A percentile compares a stretch with the other conserved stretches of the same genome.
phyloP scores from a whole-genome alignment of 108 stramenopile genomes.

The Seminavis robusta region DNA sequence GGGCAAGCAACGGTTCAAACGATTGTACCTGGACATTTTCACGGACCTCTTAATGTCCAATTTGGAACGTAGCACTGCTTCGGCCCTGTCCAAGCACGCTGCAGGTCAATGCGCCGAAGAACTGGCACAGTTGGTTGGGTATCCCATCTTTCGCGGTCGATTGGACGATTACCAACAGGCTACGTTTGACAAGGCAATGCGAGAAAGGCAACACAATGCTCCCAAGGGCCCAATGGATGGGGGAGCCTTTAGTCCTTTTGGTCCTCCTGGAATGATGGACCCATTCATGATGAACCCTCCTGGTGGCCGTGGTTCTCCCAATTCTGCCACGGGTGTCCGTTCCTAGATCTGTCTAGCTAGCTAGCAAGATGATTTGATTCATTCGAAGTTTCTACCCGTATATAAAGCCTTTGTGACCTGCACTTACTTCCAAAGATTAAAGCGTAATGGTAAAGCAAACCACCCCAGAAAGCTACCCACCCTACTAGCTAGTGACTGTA shows the following conservation, averaged over 20 bases:
- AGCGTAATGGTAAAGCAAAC: too few relatives aligned
- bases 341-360: too few relatives aligned
- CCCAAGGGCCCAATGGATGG: constrained; percentile 18
- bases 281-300: too few relatives aligned
- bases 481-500: too few relatives aligned
- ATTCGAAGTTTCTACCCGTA: too few relatives aligned
- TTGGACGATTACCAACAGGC: constrained; percentile 64
- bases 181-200: constrained; percentile 64
- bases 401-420: too few relatives aligned
- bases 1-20: constrained; percentile 81
- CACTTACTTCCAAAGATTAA: too few relatives aligned
- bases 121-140: constrained; percentile 66
- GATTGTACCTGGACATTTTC: constrained; percentile 73
- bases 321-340: too few relatives aligned
- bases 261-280: constrained; percentile 47
- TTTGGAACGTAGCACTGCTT: constrained; percentile 53
- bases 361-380: too few relatives aligned
- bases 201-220: constrained; percentile 41
- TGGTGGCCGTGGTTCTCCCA: too few relatives aligned
- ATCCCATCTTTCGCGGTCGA: constrained; percentile 70
- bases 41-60: constrained; percentile 68
- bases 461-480: too few relatives aligned
- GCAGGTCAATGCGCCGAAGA: constrained; percentile 81
- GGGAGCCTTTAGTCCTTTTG: constrained; percentile 45
- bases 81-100: constrained; percentile 78